Evolutionary conservation across 768 basidiomycete genomes (phyloP), one percentile per base, ranked within the genome.

Genomic region (Hericium rajendrae): DNA sequence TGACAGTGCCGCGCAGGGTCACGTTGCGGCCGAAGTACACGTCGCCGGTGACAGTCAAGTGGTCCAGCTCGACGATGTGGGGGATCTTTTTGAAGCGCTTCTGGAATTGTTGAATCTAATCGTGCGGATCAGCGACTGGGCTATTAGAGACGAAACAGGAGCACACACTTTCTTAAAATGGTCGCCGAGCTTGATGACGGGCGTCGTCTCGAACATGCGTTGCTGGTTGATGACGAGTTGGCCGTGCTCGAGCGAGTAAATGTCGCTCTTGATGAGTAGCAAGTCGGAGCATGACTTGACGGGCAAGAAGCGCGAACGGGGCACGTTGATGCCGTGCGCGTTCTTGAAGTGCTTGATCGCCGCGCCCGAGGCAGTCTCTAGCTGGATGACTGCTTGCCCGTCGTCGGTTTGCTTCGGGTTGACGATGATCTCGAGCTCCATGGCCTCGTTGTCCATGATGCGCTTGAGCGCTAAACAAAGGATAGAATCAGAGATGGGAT

Each of bases 131-230:
- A 38, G 39, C 38, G 49, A 22, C 22, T 8, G 49, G 2, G 13
- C 15, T 37, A 26, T 12, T 26, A 51, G 18, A 50, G 51, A 18
- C 9, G 37, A 22, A 55, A 41, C 51, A 43, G 26, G n/a, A 43
- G 37, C 37, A 18, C 70, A 50, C 56, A 90, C 88, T 82, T 91
- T 94, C 80, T 94, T 97, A 83, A 98, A 97, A 70, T 90, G 88
- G 71, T 94, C 91, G 48, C 94, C 93, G 51, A 97, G 82, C 76
- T 97, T 97, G 79, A 97, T 90, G 51, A 95, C 92, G n/a, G 94
- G 95, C 26, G 91, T 86, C 18, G 82, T 88, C 66, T 80, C 82
- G 67, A 94, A 93, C 84, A 91, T 87, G 63, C 91, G 75, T 40
- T 80, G 76, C 60, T 82, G 82, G 68, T 88, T 91, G 78, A 97